Base-by-base conservation (phyloP, 129 eudicot species). In the Flaveria trinervia region DNA sequence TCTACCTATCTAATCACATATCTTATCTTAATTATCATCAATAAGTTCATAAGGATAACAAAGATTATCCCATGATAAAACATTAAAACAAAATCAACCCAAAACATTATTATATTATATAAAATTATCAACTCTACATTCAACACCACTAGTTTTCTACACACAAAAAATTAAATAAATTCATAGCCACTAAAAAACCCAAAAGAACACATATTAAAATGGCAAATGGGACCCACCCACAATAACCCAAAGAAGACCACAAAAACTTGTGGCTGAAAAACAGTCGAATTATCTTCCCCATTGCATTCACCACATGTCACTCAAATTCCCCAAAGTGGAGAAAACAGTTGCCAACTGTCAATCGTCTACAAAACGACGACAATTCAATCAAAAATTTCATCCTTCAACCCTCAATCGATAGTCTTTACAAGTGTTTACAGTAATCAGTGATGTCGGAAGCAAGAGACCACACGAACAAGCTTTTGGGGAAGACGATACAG, bases 181-280 rank as follows among this genome's bases (percentile, higher is more conserved):
- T 77, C 22, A 3, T 15, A 55, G 75, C 81, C 81, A 68, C 72
- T 41, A 77, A 77, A 77, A 43, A 60, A 1, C 16, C 25, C 41
- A 16, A 62, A 60, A 77, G 68, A 74, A 60, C 45, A 59, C 18
- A 60, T 74, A 23, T 23, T 26, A 74, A 57, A 74, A 23, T 74
- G 9, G 70, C 15, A 22, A 2, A 15, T 15, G 57, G 67, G 77
- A 39, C 45, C 59, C 59, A 73, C 55, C 3, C 67, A 60, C 67
- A 60, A 23, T 3, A 10, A 6, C 13, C 51, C 16, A 61, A 74
- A 59, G 14, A 14, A 61, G n/a, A 55, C 77, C 68, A 73, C 68
- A 60, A 77, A 77, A 50, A 68, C 48, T 55, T 68, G 81, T 77
- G 81, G 81, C 75, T 77, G 51, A 66, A 1, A 66, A 66, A n/a